Conservation (phyloP, 2,329 filamentous ascomycete species). For the Ophiosphaerella herpotricha region DNA sequence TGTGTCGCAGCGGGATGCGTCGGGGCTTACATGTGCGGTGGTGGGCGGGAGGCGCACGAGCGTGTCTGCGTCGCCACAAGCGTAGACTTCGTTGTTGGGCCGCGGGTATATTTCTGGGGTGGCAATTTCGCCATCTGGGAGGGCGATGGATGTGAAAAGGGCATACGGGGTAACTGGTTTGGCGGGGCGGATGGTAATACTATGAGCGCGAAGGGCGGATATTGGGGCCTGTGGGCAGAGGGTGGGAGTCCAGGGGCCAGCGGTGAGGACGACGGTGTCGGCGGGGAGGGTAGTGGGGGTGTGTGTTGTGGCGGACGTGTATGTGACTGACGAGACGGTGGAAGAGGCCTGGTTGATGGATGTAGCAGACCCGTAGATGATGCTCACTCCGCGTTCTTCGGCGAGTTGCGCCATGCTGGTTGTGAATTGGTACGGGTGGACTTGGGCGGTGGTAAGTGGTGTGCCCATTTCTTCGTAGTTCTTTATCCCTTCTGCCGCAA, state of each 20-base stretch:
- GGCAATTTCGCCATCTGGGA: conserved; percentile 65
- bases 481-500: conserved; percentile 68
- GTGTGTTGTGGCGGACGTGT: conserved; percentile 56
- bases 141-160: conserved; percentile 82
- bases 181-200: conserved; percentile 63
- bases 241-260: conserved; percentile 64
- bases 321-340: conserved; percentile 66
- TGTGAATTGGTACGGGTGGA: conserved; percentile 91
- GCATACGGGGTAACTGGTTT: conserved; percentile 71
- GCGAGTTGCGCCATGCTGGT: conserved; percentile 80
- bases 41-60: conserved; percentile 74
- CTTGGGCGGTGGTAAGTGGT: conserved; percentile 82
- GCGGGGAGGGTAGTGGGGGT: conserved; percentile 57
- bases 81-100: conserved; percentile 87
- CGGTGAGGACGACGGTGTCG: conserved; percentile 62
- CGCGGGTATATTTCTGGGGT: conserved; percentile 93
- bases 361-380: conserved; percentile 72
- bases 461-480: conserved; percentile 85
- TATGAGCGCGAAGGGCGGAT: conserved; percentile 64
- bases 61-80: conserved; percentile 87
- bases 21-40: conserved; percentile 75
- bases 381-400: conserved; percentile 59
- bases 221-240: conserved; percentile 63
- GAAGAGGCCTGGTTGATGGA: conserved; percentile 64
- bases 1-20: conserved; percentile 79